These are phyloP conservation scores for Andrographis paniculata DNA, from an alignment of 305 asterid genomes.

Conservation along the genomic window DNA sequence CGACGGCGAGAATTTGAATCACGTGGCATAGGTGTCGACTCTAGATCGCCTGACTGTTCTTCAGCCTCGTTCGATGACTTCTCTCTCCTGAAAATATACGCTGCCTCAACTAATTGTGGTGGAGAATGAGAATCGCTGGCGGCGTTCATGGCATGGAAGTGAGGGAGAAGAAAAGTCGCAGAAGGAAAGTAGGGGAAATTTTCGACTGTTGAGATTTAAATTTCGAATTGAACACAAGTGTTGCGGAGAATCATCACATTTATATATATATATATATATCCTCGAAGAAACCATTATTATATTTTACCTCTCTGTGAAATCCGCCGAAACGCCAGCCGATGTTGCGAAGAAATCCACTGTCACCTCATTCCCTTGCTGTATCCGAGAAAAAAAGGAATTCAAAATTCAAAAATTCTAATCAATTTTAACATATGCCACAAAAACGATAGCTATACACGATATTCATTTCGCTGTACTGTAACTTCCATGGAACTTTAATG, in stretches of 20 bases:
- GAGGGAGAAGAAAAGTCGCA: conserved; percentile 6
- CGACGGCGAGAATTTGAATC: conserved; percentile 20
- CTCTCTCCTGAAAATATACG: conserved; percentile 25
- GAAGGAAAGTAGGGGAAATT: neutral
- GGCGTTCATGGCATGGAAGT: conserved; percentile 20
- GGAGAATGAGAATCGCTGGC: conserved; percentile 6
- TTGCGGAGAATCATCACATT: conserved; percentile 13
- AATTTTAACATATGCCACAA: conserved; percentile 3
- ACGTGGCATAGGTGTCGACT: conserved; percentile 23
- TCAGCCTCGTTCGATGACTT: conserved; percentile 25
- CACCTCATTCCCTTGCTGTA: conserved; percentile 22
- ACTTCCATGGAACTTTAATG: conserved; percentile 11
- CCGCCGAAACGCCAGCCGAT: conserved; percentile 21
- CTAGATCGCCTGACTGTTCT: conserved; percentile 28
- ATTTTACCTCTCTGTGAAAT: conserved; percentile 23
- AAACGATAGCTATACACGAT: conserved; percentile 15
- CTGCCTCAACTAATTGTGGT: neutral
- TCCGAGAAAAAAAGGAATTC: conserved; percentile 6
- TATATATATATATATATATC: too few relatives aligned
- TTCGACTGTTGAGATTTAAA: conserved; percentile 23
- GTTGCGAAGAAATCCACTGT: conserved; percentile 15
- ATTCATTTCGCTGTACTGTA: conserved; percentile 15
- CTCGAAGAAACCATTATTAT: neutral
- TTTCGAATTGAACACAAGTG: conserved; percentile 24
- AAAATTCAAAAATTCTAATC: conserved; percentile 8